Evolutionary conservation across 116 monocot species (phyloP).

Genomic region (Trichopus zeylanicus): DNA sequence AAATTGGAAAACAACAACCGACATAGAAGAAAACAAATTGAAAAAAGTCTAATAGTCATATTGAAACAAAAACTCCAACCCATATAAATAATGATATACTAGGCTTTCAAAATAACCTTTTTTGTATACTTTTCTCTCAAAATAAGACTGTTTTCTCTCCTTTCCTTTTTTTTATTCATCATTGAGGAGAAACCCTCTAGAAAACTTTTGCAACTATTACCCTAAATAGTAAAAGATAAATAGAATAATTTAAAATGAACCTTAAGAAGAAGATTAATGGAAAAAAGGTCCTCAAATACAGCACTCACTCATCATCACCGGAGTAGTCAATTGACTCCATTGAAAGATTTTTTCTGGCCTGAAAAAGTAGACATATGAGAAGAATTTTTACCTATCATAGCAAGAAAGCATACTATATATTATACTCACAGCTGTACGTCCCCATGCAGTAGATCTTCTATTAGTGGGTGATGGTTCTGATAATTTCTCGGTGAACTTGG

Average conservation of each 20-base stretch:
- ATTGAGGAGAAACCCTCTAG: no score
- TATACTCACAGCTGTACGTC: conserved; percentile 73
- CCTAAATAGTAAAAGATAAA: background rate
- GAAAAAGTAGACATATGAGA: conserved; percentile 18
- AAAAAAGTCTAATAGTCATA: no score
- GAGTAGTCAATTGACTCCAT: conserved; percentile 65
- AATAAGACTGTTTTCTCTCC: no score
- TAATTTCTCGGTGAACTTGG: conserved; percentile 24
- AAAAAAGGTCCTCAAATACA: background rate
- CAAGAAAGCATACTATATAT: conserved; percentile 4
- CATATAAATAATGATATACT: no score
- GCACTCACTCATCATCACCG: conserved; percentile 85
- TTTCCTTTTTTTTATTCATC: no score
- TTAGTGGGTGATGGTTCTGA: conserved; percentile 14
- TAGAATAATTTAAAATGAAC: background rate
- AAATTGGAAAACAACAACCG: no score
- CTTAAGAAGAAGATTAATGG: background rate
- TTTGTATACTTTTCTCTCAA: no score
- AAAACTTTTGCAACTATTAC: no score
- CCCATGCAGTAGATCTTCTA: conserved; percentile 46
- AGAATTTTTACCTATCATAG: conserved; percentile 10
- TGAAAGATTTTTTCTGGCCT: conserved; percentile 92
- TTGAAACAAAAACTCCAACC: no score
- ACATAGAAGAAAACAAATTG: no score
- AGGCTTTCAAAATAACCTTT: no score